Evolutionary conservation across 2,329 filamentous ascomycete genomes (phyloP), one percentile per base, ranked within the genome.

Genomic region (Fusarium palustre): DNA sequence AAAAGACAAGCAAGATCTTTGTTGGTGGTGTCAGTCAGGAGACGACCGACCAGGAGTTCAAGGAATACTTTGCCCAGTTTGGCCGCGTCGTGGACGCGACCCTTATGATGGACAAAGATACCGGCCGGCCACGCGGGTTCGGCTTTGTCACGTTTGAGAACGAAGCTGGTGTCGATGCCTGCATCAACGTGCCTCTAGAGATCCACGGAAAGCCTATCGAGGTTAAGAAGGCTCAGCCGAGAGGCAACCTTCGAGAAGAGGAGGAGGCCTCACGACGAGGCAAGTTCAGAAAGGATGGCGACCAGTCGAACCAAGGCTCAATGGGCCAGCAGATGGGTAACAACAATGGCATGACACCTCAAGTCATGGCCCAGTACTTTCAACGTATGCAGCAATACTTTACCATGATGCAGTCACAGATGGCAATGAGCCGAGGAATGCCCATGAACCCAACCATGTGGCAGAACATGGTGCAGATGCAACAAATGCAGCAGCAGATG

Each of bases 91-190:
- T 99, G 39, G 96, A 99, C 81, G 96, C 96, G 3, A 99, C 96
- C 0, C 88, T 99, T 4, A 99, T 99, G 96, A 99, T 99, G 90
- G 96, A 99, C 79, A 99, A 99, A 81, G 96, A 99, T 79, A 99
- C 96, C 1, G 96, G 96, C n/a, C 89, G 96, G 41, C 96, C 96
- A 4, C 88, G 96, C 76, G 96, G 96, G 3, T 99, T 99, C 76
- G 96, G 96, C 16, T 99, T 99, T 79, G 96, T 99, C 55, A 99
- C 96, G 0, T 99, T 99, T 74, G 96, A 99, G 81, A 97, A 91
- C 71, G 96, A 99, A 76, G 90, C 93, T 18, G 96, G 96, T 20
- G 96, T 99, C 45, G 96, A 99, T 70, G 92, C 92, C 34, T 97
- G 94, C 64, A 88, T 99, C 43, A 90, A 91, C 58, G 88, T 90